Base-by-base conservation (phyloP, 805 yeast species). In the Deakozyma indianensis region DNA sequence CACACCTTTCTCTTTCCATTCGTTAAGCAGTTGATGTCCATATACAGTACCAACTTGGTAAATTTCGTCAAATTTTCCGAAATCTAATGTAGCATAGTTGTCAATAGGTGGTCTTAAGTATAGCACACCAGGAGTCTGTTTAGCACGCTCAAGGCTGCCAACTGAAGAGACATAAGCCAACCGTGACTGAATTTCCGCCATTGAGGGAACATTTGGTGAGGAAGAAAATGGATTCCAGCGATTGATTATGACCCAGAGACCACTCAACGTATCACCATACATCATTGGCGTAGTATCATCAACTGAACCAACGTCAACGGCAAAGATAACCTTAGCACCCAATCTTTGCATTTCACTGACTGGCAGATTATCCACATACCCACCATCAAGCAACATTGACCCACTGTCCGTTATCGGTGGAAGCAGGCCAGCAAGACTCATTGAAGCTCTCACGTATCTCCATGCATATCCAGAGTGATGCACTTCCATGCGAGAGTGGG, bases 51-150 rank as follows among this genome's bases (percentile, higher is more conserved):
- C 97, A 9, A 85, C 88, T 22, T 74, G 67, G 54, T 80, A 83
- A 43, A 92, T 86, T 60, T 88, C 96, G 52, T 84, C 94, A 60
- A 90, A 92, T 60, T 83, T 86, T 14, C 80, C 85, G 64, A 90
- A 90, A 56, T 90, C 98, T 42, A 92, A 69, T 0, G 97, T 92
- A 0, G 88, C 96, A 60, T 79, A 90, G 50, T 76, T 73, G 54
- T 90, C 96, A 55, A 92, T 83, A 0, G 98, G 98, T 3, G 98
- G 98, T 41, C 98, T 73, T 52, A 87, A 67, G 57, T 90, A 90
- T 4, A 83, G 67, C 11, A 92, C 90, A 0, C 95, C 95, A 0
- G 86, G 82, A 0, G 87, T 80, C 23, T 60, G 67, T 58, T 90
- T 92, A 1, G 96, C 96, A 48, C 73, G 70, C 55, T 90, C 96